Evolutionary conservation across 31 red algal genomes (phyloP).

Genomic region (Porphyra umbilicalis): DNA sequence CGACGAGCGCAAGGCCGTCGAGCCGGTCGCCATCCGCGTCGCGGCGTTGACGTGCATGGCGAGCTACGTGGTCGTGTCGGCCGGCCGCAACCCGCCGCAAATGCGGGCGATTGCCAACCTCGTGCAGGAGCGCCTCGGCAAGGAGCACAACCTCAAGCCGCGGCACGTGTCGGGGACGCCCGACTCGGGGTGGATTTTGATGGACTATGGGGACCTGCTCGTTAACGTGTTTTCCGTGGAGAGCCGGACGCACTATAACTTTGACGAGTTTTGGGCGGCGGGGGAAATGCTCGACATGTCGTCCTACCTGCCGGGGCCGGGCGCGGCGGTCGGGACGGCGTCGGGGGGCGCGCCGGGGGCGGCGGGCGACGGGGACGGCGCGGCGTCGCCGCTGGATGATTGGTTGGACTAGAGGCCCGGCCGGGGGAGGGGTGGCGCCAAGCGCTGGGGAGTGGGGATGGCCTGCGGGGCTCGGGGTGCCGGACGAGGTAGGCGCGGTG

Average conservation of each 20-base stretch:
- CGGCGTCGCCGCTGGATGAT: slow-evolving; percentile 28
- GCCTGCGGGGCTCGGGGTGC: too few relatives aligned
- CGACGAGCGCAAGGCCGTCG: slow-evolving; percentile 67
- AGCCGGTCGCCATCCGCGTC: slow-evolving; percentile 70
- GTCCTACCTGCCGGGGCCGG: background rate
- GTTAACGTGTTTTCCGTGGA: slow-evolving; percentile 82
- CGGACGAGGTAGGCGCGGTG: too few relatives aligned
- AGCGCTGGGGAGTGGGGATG: too few relatives aligned
- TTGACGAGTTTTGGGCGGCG: slow-evolving; percentile 70
- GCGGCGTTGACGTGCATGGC: slow-evolving; percentile 63
- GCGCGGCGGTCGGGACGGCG: background rate
- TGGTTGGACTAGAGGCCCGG: slow-evolving; percentile 52
- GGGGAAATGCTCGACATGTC: slow-evolving; percentile 79
- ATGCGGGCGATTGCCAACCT: slow-evolving; percentile 81
- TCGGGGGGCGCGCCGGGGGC: background rate
- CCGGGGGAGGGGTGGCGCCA: too few relatives aligned
- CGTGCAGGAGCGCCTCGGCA: slow-evolving; percentile 64
- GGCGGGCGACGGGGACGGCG: slow-evolving; percentile 3
- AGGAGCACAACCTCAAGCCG: slow-evolving; percentile 30
- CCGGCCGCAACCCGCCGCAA: slow-evolving; percentile 72
- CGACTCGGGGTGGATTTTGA: slow-evolving; percentile 81
- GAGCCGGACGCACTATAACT: slow-evolving; percentile 63
- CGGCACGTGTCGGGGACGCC: slow-evolving; percentile 45
- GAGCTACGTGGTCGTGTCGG: slow-evolving; percentile 65
- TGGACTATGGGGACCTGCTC: slow-evolving; percentile 96